Conservation (phyloP, 2,329 filamentous ascomycete species). For the Emydomyces testavorans region DNA sequence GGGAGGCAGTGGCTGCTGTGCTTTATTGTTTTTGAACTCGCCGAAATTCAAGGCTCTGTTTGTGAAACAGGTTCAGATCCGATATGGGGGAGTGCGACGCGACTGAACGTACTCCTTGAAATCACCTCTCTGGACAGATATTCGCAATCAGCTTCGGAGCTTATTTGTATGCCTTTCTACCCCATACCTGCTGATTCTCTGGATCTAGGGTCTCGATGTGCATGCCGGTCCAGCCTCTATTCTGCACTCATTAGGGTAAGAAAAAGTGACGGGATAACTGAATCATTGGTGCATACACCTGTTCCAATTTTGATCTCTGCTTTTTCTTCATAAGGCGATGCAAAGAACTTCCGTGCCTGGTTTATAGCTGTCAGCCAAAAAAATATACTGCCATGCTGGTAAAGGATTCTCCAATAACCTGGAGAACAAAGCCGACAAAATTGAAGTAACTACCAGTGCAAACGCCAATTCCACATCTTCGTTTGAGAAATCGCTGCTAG, state of each 20-base stretch:
- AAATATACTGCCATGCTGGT: too few species aligned
- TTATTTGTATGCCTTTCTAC: not conserved
- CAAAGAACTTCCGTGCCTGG: conserved; percentile 63
- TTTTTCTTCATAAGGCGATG: conserved; percentile 59
- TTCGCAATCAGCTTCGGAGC: not conserved
- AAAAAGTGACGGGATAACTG: not conserved
- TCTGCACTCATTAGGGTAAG: conserved; percentile 39
- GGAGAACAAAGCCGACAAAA: too few species aligned
- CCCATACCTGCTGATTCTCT: conserved; percentile 58
- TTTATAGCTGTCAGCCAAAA: conserved; percentile 3
- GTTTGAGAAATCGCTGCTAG: conserved; percentile 55
- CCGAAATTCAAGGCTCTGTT: conserved; percentile 86
- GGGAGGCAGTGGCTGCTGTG: conserved; percentile 64
- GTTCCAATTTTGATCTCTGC: conserved; percentile 60
- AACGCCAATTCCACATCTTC: conserved; percentile 61
- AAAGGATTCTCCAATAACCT: too few species aligned
- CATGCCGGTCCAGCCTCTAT: conserved; percentile 81
- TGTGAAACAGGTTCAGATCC: conserved; percentile 26
- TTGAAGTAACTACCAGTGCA: conserved; percentile 46
- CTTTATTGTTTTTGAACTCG: conserved; percentile 56
- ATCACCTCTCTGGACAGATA: conserved; percentile 53
- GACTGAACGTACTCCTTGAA: conserved; percentile 62
- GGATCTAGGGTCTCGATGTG: conserved; percentile 81
- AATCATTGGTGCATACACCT: conserved; percentile 32
- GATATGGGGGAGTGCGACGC: conserved; percentile 1